phyloP scores from a whole-genome alignment of 1,139 yeast species.

The Candida freyschussii region DNA sequence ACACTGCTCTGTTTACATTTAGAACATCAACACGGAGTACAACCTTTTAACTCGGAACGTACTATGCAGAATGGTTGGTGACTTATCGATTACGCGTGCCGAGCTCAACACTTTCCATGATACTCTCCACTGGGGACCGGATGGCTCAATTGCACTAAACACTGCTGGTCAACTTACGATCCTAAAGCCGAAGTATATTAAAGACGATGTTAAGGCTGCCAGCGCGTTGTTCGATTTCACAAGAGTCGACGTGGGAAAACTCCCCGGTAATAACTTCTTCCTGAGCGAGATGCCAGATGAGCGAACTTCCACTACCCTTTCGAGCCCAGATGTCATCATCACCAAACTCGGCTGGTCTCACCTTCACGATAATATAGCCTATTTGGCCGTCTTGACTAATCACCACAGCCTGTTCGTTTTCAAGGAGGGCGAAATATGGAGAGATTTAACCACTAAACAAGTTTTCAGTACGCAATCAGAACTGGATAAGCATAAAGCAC shows the following conservation, averaged over 20 bases:
- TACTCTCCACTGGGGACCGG: conserved; percentile 19
- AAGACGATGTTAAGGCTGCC: conserved; percentile 13
- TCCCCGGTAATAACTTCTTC: conserved; percentile 13
- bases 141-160: conserved; percentile 24
- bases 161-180: conserved; percentile 18
- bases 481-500: conserved; percentile 13
- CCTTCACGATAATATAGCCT: conserved; percentile 10
- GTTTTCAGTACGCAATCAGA: conserved; percentile 11
- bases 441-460: conserved; percentile 10
- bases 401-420: conserved; percentile 15
- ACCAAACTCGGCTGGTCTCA: conserved; percentile 22
- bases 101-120: conserved; percentile 15
- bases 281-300: conserved; percentile 17
- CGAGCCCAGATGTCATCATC: conserved; percentile 10
- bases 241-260: conserved; percentile 12
- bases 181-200: conserved; percentile 22
- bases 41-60: too few species aligned
- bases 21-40: too few species aligned
- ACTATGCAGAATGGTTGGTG: conserved; percentile 4
- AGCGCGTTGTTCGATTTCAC: conserved; percentile 14
- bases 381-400: conserved; percentile 19
- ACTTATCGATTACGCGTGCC: conserved; percentile 11
- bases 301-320: conserved; percentile 13
- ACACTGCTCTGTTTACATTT: too few species aligned
- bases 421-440: conserved; percentile 13